Evolutionary conservation across 2,329 filamentous ascomycete species (phyloP), one percentile per base, ranked within the genome.

Genomic region (Purpureocillium takamizusanense): DNA sequence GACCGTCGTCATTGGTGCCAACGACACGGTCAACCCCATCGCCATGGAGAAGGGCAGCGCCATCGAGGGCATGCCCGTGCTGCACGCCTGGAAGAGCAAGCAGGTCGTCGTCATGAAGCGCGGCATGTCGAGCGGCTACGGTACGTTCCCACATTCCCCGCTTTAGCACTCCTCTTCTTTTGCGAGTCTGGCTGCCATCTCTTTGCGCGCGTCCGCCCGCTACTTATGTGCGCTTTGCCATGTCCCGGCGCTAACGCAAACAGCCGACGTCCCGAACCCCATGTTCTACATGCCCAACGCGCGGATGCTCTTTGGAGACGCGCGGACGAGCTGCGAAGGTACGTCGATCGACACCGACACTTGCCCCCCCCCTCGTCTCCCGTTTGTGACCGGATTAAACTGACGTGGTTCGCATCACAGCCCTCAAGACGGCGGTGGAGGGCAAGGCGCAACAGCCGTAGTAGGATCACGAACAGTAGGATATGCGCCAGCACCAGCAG

Each of bases 41-140:
- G 86, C 88, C 0, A 65, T 94, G 46, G 86, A 94, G 56, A 81
- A 83, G 5, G 85, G 85, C 25, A 86, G 81, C 42, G 74, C 86
- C 0, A 94, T 95, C 48, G 87, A 87, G 1, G 88, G 88, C 2
- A 95, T 95, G 88, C 88, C 88, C 0, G 87, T 95, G 16, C 66
- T 94, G 49, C 85, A 94, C 46, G 88, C 85, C 6, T 94, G 88
- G 85, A 94, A 94, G 78, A 88, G 83, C 53, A 94, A 94, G 69
- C 81, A 90, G 55, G 86, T 92, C 2, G 76, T 95, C 38, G 83
- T 95, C 10, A 94, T 95, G 88, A 95, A 95, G 74, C 71, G 88
- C 42, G 82, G 87, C 36, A 81, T 94, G 82, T 82, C 83, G 5
- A 89, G 83, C 56, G 87, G 87, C 44, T 94, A 94, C 60, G 86